phyloP scores from a whole-genome alignment of 2,329 filamentous ascomycete genomes.

The Apiospora malaysiana region DNA sequence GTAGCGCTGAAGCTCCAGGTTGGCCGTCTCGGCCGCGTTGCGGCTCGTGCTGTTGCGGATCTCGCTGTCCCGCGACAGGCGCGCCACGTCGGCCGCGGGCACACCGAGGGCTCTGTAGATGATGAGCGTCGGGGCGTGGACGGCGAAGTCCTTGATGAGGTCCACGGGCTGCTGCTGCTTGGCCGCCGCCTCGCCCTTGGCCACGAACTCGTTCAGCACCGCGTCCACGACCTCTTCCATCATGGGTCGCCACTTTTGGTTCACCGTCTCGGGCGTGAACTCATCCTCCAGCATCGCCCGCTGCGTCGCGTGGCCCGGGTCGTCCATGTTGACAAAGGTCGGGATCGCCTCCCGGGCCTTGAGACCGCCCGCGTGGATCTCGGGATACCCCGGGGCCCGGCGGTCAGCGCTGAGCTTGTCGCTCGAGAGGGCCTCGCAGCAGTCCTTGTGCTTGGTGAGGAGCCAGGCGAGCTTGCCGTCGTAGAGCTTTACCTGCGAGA shows the following conservation, averaged over 20 bases:
- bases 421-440: constrained; percentile 18
- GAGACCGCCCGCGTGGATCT: constrained; percentile 20
- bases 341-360: constrained; percentile 17
- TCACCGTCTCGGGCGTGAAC: constrained; percentile 23
- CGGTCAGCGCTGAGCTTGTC: constrained; percentile 22
- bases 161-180: constrained; percentile 22
- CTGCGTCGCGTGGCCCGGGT: constrained; percentile 21
- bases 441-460: constrained; percentile 23
- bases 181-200: background rate
- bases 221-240: constrained; percentile 24
- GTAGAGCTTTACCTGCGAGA: constrained; percentile 25
- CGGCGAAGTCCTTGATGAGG: constrained; percentile 23
- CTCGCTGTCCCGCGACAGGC: constrained; percentile 20
- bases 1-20: constrained; percentile 21
- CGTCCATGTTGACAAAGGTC: constrained; percentile 23
- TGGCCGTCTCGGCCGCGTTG: constrained; percentile 5
- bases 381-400: constrained; percentile 24
- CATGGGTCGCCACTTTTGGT: constrained; percentile 18
- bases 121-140: constrained; percentile 24
- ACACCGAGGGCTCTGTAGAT: constrained; percentile 26
- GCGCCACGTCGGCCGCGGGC: constrained; percentile 20
- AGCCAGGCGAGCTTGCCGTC: constrained; percentile 23
- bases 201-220: constrained; percentile 22
- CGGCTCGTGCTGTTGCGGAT: constrained; percentile 2
- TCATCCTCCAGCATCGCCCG: constrained; percentile 23